Evolutionary conservation across 345 rosid genomes (phyloP), one percentile per base, ranked within the genome.

Genomic region (Erodium maritimum): DNA sequence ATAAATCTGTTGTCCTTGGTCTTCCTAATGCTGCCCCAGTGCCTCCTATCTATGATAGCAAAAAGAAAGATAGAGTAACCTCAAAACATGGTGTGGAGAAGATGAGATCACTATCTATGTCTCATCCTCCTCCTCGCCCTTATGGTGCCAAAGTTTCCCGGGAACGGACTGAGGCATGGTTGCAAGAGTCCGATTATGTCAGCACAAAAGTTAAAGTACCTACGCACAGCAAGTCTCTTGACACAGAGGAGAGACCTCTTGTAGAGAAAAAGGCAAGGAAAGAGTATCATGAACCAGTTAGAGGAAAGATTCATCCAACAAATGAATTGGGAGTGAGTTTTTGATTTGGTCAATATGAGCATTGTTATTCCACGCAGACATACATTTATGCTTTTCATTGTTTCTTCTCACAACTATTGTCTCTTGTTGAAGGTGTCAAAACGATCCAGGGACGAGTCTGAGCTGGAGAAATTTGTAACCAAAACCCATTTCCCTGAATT

Each of bases 281-380:
- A n/a, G n/a, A n/a, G n/a, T n/a, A n/a, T n/a, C n/a, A n/a, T 25
- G 76, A 76, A 46, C 73, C 79, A 21, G 58, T 60, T 42, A 61
- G 67, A 33, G 69, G 56, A 23, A 78, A 64, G 61, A 51, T 25
- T 53, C 73, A 67, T 68, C 58, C 68, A 14, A 60, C 66, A 21
- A 65, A 75, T 69, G 87, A 78, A 65, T 56, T 75, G 52, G 66
- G 34, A 21, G 86, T 83, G 70, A 76, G 84, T n/a, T 79, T 57
- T 20, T 62, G 60, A 54, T 33, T 58, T 33, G 23, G 58, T 60
- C 52, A 54, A 13, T 16, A 21, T n/a, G n/a, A 52, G 18, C 21
- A 16, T 3, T 54, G 17, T 13, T 9, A 9, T 20, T n/a, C n/a
- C 1, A 21, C n/a, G 11, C 17, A 11, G 0, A 29, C 9, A 29